A percentile compares a stretch with the other conserved stretches of the same genome.
Evolutionary conservation across 139 green algal species (phyloP).

Genomic region (Volvox africanus): DNA sequence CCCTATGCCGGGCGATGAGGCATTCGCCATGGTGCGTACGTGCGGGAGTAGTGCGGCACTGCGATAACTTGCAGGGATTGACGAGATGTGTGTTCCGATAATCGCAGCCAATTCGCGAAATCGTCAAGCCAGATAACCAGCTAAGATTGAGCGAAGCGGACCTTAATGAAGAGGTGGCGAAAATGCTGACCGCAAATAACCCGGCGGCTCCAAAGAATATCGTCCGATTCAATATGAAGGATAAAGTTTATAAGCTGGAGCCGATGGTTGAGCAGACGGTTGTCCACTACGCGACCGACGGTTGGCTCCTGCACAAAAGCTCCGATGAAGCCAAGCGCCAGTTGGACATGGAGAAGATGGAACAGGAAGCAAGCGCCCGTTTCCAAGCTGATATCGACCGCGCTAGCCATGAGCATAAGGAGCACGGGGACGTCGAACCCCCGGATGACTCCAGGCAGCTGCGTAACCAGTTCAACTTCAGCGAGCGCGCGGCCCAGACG

Average conservation of each 20-base stretch:
- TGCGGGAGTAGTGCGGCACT: background rate
- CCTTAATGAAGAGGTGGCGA: slow-evolving; percentile 88
- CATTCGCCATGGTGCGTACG: slow-evolving; percentile 68
- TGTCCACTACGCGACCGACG: slow-evolving; percentile 83
- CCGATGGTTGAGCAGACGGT: slow-evolving; percentile 90
- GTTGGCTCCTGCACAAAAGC: slow-evolving; percentile 85
- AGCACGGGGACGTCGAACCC: slow-evolving; percentile 55
- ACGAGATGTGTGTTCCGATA: background rate
- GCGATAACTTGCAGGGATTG: background rate
- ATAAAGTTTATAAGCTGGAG: slow-evolving; percentile 75
- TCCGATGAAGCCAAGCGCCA: slow-evolving; percentile 86
- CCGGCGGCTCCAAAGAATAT: slow-evolving; percentile 81
- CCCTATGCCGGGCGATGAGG: slow-evolving; percentile 70
- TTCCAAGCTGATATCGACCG: slow-evolving; percentile 64
- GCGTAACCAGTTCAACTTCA: slow-evolving; percentile 96
- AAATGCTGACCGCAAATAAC: slow-evolving; percentile 91
- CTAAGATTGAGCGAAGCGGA: slow-evolving; percentile 81
- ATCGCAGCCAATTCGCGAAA: slow-evolving; percentile 78
- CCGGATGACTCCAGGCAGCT: slow-evolving; percentile 82
- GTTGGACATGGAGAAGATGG: slow-evolving; percentile 80
- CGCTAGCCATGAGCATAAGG: slow-evolving; percentile 57
- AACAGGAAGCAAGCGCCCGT: slow-evolving; percentile 67
- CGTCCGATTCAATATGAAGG: slow-evolving; percentile 87
- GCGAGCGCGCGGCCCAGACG: slow-evolving; percentile 85
- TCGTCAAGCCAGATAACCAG: slow-evolving; percentile 84